phyloP scores from a whole-genome alignment of 2,329 filamentous ascomycete species.

The Trichothecium sympodiale region DNA sequence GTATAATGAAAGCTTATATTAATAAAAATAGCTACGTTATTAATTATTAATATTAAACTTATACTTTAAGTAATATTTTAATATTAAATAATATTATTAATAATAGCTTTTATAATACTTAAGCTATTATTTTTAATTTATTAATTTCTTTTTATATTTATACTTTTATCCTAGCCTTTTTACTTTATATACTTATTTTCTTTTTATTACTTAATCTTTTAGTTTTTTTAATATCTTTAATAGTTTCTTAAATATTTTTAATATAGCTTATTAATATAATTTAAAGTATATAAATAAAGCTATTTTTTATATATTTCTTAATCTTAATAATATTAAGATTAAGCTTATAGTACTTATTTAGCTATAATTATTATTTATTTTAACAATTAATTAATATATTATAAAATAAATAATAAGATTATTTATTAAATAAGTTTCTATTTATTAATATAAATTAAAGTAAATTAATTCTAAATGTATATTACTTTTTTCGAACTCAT shows the following conservation, averaged over 20 bases:
- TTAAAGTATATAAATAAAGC: no score
- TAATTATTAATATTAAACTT: not conserved
- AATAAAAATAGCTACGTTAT: not conserved
- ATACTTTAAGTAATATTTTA: not conserved
- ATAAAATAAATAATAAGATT: no score
- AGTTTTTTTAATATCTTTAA: not conserved
- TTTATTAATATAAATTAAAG: not conserved
- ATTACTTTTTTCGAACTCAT: not conserved
- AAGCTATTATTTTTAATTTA: not conserved
- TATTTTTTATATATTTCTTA: no score
- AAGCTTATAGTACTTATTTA: no score
- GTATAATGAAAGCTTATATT: not conserved
- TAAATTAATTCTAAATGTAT: not conserved
- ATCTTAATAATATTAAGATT: not conserved
- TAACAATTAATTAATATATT: no score
- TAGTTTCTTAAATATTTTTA: no score
- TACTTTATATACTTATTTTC: not conserved
- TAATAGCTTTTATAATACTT: not conserved
- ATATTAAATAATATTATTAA: not conserved
- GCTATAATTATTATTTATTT: no score
- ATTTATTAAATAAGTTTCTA: not conserved
- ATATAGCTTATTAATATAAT: no score
- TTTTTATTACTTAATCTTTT: not conserved
- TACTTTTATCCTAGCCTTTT: not conserved
- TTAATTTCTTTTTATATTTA: not conserved